Evolutionary conservation across 2,329 filamentous ascomycete genomes (phyloP).

Genomic region (Fusarium pseudocircinatum): DNA sequence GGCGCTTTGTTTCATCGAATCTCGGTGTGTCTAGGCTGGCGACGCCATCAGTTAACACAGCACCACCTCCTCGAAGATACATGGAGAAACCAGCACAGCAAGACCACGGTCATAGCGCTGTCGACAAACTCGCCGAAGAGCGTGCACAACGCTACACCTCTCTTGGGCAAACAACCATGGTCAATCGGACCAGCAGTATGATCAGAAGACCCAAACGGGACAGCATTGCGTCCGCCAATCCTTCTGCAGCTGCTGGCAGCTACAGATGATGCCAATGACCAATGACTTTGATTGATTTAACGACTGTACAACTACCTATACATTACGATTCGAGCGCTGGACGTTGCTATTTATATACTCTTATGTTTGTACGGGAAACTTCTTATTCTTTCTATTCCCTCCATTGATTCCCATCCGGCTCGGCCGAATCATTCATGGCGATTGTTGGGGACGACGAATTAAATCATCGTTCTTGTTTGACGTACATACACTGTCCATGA

Average conservation of each 20-base stretch:
- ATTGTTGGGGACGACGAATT: constrained; percentile 19
- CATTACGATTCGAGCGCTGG: constrained; percentile 42
- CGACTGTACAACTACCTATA: constrained; percentile 43
- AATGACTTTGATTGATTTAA: constrained; percentile 41
- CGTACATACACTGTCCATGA: constrained; percentile 32
- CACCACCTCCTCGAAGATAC: constrained; percentile 57
- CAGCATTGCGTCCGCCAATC: constrained; percentile 49
- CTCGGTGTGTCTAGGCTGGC: constrained; percentile 58
- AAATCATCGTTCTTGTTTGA: constrained; percentile 11
- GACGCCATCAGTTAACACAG: constrained; percentile 50
- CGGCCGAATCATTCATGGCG: constrained; percentile 40
- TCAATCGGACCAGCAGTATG: constrained; percentile 58
- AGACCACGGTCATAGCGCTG: constrained; percentile 48
- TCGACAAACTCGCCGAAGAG: constrained; percentile 40
- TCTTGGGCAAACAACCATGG: constrained; percentile 53
- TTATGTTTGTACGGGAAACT: constrained; percentile 37
- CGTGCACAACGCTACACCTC: constrained; percentile 54
- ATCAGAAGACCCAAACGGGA: constrained; percentile 56
- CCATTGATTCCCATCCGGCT: constrained; percentile 23
- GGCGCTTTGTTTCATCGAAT: constrained; percentile 61
- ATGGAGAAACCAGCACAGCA: constrained; percentile 45
- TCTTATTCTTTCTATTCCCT: constrained; percentile 9
- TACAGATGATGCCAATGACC: constrained; percentile 56
- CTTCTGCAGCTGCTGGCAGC: constrained; percentile 52
- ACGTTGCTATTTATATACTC: constrained; percentile 46